Evolutionary conservation across 2,329 filamentous ascomycete genomes (phyloP), one percentile per base, ranked within the genome.

Genomic region (Rhinocladiella similis): DNA sequence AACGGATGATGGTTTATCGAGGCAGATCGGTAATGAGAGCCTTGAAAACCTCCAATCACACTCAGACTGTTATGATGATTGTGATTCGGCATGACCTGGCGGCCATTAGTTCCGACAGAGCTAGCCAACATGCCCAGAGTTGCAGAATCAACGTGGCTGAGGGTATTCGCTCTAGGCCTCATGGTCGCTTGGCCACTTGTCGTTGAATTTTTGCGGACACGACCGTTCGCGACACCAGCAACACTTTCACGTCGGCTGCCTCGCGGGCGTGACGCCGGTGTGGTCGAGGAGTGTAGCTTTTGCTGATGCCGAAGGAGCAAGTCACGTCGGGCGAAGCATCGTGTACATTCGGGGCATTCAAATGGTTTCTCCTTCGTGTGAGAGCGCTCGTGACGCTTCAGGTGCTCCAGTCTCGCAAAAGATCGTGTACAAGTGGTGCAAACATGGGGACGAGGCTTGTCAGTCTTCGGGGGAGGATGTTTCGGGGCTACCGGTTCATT

Each of bases 331-430:
- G 94, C 94, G 75, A 99, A 99, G 76, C 94, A 97, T 75, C 94
- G 80, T 36, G 90, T 83, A 74, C 94, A 99, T 73, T 97, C 91
- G 25, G 91, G 90, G 68, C 94, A 99, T 74, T 97, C 91, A 67
- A 99, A 99, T 1, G 94, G 94, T 79, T 99, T 99, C 77, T 99
- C 92, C 73, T 99, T 97, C 43, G 92, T 97, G 72, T 97, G 92
- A n/a, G 91, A 96, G 61, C 94, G 85, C 76, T 97, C 94, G 74
- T 99, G 94, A 59, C 94, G 88, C 78, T 99, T 99, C 65, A 99
- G 78, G 73, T 99, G 94, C 76, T 99, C 94, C 66, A 99, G 78
- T 59, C 94, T 87, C 56, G 94, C 94, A 73, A 99, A 99, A 29
- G 90, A 96, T 63, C 94, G 87, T 68, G 87, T 84, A 73, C 94